Base-by-base conservation (phyloP, 805 yeast species). In the Groenewaldozyma salmanticensis region DNA sequence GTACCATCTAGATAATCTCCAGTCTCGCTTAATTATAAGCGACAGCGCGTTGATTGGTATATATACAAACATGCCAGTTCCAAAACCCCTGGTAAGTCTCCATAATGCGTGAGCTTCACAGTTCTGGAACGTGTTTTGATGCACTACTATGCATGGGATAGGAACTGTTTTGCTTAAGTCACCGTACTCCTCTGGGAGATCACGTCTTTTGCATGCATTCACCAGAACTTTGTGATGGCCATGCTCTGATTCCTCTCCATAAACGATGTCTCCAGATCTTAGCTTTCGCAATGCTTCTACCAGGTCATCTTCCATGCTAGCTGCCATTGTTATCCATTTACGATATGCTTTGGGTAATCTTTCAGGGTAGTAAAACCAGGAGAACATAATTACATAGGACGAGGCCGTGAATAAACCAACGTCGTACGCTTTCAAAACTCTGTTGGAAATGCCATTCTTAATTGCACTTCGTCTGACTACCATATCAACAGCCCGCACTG, bases 241-340 rank as follows among this genome's bases (percentile, higher is more conserved):
- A 16, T 53, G 43, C 3, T 54, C 53, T 9, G 58, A 52, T 4
- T 51, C 46, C 22, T 54, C 50, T 6, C 74, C 74, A 47, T 70
- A 70, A 18, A 49, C 46, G 33, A 64, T 44, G 17, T 52, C 49
- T 3, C 61, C 61, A 3, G 53, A 43, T 22, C 61, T 60, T n/a
- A 70, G 35, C 4, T 49, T 44, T 24, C 59, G 52, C 31, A 70
- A 57, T 3, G 58, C 57, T 13, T 51, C 50, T 2, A 66, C 52
- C 9, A 70, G 45, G 31, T 61, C 70, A 20, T 52, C 53, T 45
- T 70, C 74, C 69, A 70, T 66, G 41, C 64, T 59, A 5, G 75
- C 74, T 16, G 72, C 72, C 33, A 62, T 61, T 3, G 75, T 67
- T 48, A 70, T 70, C 75, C 75, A 70, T 38, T 57, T 56, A 21